A percentile compares a stretch with the other conserved stretches of the same genome.
Conservation (phyloP, 1,284 basidiomycete species). For the Trichosporon ovoides region DNA sequence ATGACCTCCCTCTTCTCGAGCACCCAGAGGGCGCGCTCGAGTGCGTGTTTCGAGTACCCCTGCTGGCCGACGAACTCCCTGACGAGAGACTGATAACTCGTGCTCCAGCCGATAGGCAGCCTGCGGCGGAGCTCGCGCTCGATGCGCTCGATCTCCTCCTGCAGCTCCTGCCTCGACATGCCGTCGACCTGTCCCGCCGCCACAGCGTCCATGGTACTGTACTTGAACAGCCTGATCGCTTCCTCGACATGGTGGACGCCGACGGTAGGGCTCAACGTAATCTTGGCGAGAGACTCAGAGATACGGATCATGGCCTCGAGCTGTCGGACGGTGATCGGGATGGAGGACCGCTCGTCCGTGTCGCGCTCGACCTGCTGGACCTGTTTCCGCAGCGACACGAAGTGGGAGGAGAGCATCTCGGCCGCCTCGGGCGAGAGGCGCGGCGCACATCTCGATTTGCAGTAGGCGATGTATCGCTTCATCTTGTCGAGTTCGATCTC, state of each 20-base stretch:
- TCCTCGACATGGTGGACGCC: slow-evolving; percentile 95
- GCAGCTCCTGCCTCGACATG: slow-evolving; percentile 82
- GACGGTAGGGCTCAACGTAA: slow-evolving; percentile 81
- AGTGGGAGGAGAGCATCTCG: slow-evolving; percentile 96
- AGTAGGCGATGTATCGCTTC: slow-evolving; percentile 95
- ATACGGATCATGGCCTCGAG: slow-evolving; percentile 98
- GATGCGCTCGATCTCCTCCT: slow-evolving; percentile 88
- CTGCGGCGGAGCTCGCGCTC: slow-evolving; percentile 85
- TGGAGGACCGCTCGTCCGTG: slow-evolving; percentile 94
- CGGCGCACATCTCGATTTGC: slow-evolving; percentile 97
- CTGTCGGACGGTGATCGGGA: slow-evolving; percentile 97
- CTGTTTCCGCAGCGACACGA: slow-evolving; percentile 88
- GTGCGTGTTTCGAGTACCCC: slow-evolving; percentile 81
- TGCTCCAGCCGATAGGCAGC: slow-evolving; percentile 94
- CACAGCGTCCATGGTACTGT: slow-evolving; percentile 98
- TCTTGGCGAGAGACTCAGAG: slow-evolving; percentile 91
- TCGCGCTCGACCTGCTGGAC: slow-evolving; percentile 95
- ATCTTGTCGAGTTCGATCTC: slow-evolving; percentile 97
- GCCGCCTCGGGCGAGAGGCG: slow-evolving; percentile 86
- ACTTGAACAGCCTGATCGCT: slow-evolving; percentile 96
- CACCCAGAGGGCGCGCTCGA: slow-evolving; percentile 89
- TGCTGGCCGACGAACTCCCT: slow-evolving; percentile 92
- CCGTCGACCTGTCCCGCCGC: slow-evolving; percentile 81
- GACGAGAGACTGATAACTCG: slow-evolving; percentile 89
- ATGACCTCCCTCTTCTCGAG: slow-evolving; percentile 94